These are phyloP conservation scores for Komagataella populi DNA, from an alignment of 805 yeast genomes.

Conservation along the genomic window DNA sequence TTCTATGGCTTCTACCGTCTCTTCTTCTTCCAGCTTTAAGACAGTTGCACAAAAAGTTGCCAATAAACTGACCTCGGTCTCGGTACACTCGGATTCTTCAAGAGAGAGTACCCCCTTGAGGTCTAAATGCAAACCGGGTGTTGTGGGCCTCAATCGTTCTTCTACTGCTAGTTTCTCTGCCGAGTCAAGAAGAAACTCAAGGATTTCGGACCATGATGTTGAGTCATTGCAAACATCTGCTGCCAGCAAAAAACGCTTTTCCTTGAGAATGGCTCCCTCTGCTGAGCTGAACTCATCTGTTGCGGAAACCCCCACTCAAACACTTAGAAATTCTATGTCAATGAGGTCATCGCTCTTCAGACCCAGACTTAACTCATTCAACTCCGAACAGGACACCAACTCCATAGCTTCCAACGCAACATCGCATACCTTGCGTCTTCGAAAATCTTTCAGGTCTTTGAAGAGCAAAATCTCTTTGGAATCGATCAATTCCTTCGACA, in stretches of 20 bases:
- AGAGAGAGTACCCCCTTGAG: conserved; percentile 2
- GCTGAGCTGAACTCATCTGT: neutral
- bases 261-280: neutral
- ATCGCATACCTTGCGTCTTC: neutral
- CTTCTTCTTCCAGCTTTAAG: conserved; percentile 12
- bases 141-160: neutral
- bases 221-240: conserved; percentile 1
- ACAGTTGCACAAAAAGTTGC: conserved; percentile 11
- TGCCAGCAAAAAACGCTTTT: neutral
- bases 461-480: conserved; percentile 8
- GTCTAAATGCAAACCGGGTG: neutral
- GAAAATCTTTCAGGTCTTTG: conserved; percentile 11
- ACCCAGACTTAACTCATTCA: conserved; percentile 2
- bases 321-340: conserved; percentile 17
- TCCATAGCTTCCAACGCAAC: conserved; percentile 6
- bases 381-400: conserved; percentile 4
- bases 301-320: conserved; percentile 7
- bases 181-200: neutral
- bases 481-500: conserved; percentile 13
- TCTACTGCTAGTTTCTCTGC: neutral
- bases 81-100: conserved; percentile 5
- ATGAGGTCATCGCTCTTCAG: conserved; percentile 13
- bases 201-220: neutral
- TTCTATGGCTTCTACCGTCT: conserved; percentile 9
- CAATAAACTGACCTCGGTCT: conserved; percentile 1